A percentile compares a stretch with the other conserved stretches of the same genome.
Evolutionary conservation across 2,329 filamentous ascomycete genomes (phyloP).

Genomic region (Dactylonectria estremocensis): DNA sequence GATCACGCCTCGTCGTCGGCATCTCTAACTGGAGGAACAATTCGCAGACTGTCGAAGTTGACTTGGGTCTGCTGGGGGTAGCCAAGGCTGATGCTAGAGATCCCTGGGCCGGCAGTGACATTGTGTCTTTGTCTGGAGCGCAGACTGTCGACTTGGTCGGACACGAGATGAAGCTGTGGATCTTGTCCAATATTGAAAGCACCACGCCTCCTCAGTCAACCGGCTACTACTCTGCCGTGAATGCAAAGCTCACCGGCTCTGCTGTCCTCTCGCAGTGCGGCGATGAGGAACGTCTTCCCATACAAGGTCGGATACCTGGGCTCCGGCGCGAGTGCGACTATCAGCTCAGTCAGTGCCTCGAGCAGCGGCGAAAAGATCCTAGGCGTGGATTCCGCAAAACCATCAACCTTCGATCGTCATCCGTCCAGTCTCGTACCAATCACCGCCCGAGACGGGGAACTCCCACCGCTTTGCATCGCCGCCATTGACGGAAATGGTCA

Average conservation of each 20-base stretch:
- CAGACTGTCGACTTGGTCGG: slow-evolving; percentile 53
- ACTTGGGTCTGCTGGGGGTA: slow-evolving; percentile 59
- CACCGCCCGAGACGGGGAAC: slow-evolving; percentile 64
- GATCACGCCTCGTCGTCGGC: slow-evolving; percentile 59
- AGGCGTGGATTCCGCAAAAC: slow-evolving; percentile 54
- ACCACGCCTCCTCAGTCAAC: slow-evolving; percentile 42
- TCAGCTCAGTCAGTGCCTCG: too few species aligned
- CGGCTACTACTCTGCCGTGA: slow-evolving; percentile 57
- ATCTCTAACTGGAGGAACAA: slow-evolving; percentile 66
- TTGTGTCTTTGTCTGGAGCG: slow-evolving; percentile 50
- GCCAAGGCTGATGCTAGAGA: slow-evolving; percentile 56
- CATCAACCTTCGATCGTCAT: slow-evolving; percentile 61
- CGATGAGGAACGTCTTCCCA: slow-evolving; percentile 58
- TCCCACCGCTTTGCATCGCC: slow-evolving; percentile 60
- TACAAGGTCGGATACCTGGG: slow-evolving; percentile 60
- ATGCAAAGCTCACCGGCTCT: slow-evolving; percentile 55
- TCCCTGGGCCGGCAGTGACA: slow-evolving; percentile 57
- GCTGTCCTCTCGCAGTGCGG: slow-evolving; percentile 55
- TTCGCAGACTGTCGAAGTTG: slow-evolving; percentile 58
- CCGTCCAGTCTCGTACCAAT: slow-evolving; percentile 66
- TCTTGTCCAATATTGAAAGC: slow-evolving; percentile 54
- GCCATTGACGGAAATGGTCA: slow-evolving; percentile 64
- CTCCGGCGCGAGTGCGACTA: slow-evolving; percentile 23
- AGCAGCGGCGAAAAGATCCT: too few species aligned
- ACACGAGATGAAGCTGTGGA: slow-evolving; percentile 58